Base-by-base conservation (phyloP, 192 early-diverging fungal genomes). In the Entomortierella parvispora region DNA sequence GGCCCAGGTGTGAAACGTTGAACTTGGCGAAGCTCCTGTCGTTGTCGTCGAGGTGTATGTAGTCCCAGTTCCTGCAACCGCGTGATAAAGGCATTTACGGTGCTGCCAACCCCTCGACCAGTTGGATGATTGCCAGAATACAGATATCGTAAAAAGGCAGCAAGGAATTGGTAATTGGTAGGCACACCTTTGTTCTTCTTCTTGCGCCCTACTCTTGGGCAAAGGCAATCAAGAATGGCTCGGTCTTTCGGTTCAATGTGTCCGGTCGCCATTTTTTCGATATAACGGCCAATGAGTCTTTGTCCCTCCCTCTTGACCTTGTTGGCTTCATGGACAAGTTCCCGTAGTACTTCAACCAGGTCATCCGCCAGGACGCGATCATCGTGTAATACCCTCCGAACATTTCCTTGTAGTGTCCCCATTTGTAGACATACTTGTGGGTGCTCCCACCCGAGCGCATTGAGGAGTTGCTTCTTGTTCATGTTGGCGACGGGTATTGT, bases 191-290 rank as follows among this genome's bases (percentile, higher is more conserved):
- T n/a, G 37, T 12, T 12, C 37, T 40, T 40, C 37, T 40, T 40
- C 62, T 63, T 63, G 22, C 33, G 42, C 20, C 32, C 52, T 31
- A 63, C 49, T 23, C 62, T 48, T 26, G 62, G 62, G 40, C 62
- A 63, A 18, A 63, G 34, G 17, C 40, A 37, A 52, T 63, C 62
- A 32, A 63, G 17, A 26, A 52, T 26, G 2, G 15, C 34, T 47
- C 62, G 62, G 52, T 63, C 62, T 17, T 11, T 0, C 23, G 8
- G 34, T 37, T 53, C 34, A 2, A 63, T 32, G 5, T 42, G 9
- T 31, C 18, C 10, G 49, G n/a, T 11, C n/a, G 18, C 23, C 23
- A 60, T n/a, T 23, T 60, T 3, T 23, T 60, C 42, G 44, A 60
- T 47, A 60, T 47, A 60, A 20, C 42, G n/a, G 34, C 58, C 58